A percentile compares a stretch with the other conserved stretches of the same genome.
These are phyloP conservation scores for Garcia nutans DNA, from an alignment of 345 rosid species.

Conservation along the genomic window DNA sequence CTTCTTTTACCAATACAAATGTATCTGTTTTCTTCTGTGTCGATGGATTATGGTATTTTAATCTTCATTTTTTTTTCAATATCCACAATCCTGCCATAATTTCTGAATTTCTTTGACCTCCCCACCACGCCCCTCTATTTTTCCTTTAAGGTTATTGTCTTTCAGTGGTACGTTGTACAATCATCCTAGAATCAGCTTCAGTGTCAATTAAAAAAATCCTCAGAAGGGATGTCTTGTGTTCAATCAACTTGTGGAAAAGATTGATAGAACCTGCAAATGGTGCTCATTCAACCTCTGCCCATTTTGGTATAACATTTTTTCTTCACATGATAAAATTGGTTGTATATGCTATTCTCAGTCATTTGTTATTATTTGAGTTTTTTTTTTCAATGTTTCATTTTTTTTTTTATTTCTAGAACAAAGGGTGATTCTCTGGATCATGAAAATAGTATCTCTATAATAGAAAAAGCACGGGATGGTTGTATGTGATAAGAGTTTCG, in stretches of 20 bases:
- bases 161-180: not conserved
- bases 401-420: not conserved
- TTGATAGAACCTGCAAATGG: no score
- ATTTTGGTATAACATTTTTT: not conserved
- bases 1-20: not conserved
- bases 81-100: not conserved
- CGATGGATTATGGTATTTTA: not conserved
- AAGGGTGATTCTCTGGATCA: not conserved
- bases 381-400: not conserved
- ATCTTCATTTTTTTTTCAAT: not conserved
- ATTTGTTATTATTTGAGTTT: not conserved
- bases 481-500: not conserved
- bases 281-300: not conserved
- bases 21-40: not conserved
- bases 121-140: not conserved
- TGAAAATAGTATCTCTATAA: not conserved
- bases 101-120: not conserved
- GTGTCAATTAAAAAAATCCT: not conserved
- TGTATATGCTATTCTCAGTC: not conserved
- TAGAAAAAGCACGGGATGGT: not conserved
- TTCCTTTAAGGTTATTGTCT: not conserved
- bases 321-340: not conserved
- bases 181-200: not conserved
- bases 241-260: no score
- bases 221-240: not conserved